Base-by-base conservation (phyloP, 1,139 yeast species). In the Meyerozyma carpophila region DNA sequence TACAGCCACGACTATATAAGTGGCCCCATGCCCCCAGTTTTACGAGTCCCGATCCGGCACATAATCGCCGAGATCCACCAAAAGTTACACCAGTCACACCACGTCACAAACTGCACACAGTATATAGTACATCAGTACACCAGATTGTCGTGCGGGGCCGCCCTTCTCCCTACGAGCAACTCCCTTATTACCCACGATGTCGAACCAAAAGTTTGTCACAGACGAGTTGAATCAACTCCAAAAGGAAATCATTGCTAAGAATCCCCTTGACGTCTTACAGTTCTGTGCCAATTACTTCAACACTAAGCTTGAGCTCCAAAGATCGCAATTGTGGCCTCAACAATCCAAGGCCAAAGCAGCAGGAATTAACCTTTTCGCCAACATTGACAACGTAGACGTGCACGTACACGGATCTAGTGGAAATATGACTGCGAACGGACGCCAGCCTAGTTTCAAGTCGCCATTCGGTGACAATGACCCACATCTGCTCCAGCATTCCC, bases 221-320 rank as follows among this genome's bases (percentile, higher is more conserved):
- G 53, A 78, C 47, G 89, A 82, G 61, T 72, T 84, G 62, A 76
- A 77, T 55, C 79, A 72, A 50, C 79, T 83, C 60, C 82, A 81
- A 61, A 75, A 72, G 55, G 88, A 82, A 59, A 70, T 85, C 49
- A 68, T 73, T 43, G 68, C 75, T 43, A 77, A 80, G 55, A 78
- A 82, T 53, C 95, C 95, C 2, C 62, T 69, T 16, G 91, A 85
- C 58, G 69, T 84, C 27, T 63, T 85, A 49, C 91, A 85, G 59
- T 86, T 84, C 63, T 82, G 91, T 56, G 84, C 87, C 48, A 77
- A 81, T 59, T 83, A 82, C 62, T 85, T 85, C 67, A 77, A 76
- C 56, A 61, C 72, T 42, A 78, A 82, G 50, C 66, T 85, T 48
- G 83, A 79, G 52, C 72, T 77, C 36, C 87, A 83, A 58, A 73